Evolutionary conservation across 495 filamentous ascomycete species (phyloP).

Genomic region (Penicillium bialowiezense): DNA sequence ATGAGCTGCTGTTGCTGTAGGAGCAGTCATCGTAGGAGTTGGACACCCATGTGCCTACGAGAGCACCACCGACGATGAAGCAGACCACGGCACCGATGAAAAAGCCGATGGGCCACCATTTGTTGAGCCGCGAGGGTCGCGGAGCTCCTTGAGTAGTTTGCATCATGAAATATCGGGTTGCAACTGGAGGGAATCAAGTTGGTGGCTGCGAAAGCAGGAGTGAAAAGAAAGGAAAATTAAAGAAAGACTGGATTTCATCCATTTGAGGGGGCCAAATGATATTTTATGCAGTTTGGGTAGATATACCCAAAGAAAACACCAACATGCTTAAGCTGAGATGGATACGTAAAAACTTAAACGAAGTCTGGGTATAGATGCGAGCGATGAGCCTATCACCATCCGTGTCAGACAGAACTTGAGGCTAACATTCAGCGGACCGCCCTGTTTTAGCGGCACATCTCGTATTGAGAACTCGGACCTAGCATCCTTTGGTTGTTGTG

Average conservation of each 20-base stretch:
- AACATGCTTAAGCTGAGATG: too few relatives aligned
- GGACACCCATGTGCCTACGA: slow-evolving; percentile 14
- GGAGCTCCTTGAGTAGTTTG: neutral
- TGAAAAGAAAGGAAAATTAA: too few relatives aligned
- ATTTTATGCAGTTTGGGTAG: too few relatives aligned
- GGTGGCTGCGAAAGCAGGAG: too few relatives aligned
- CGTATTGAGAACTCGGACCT: neutral
- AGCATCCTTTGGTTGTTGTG: too few relatives aligned
- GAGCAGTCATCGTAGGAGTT: slow-evolving; percentile 7
- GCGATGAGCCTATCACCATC: slow-evolving; percentile 1
- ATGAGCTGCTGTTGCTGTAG: slow-evolving; percentile 2
- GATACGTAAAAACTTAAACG: too few relatives aligned
- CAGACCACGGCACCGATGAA: slow-evolving; percentile 18
- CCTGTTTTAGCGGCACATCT: slow-evolving; percentile 2
- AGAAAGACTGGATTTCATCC: too few relatives aligned
- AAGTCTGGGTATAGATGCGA: too few relatives aligned
- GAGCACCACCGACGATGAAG: slow-evolving; percentile 22
- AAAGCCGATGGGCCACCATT: slow-evolving; percentile 24
- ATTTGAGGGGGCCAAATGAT: too few relatives aligned
- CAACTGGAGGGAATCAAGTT: too few relatives aligned
- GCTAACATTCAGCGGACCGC: neutral
- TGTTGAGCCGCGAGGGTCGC: slow-evolving; percentile 2
- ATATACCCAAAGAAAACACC: too few relatives aligned
- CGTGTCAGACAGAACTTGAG: neutral
- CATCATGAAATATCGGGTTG: too few relatives aligned